Evolutionary conservation across 371 early-diverging fungal species (phyloP).

Genomic region (Capillidium rhysosporum): DNA sequence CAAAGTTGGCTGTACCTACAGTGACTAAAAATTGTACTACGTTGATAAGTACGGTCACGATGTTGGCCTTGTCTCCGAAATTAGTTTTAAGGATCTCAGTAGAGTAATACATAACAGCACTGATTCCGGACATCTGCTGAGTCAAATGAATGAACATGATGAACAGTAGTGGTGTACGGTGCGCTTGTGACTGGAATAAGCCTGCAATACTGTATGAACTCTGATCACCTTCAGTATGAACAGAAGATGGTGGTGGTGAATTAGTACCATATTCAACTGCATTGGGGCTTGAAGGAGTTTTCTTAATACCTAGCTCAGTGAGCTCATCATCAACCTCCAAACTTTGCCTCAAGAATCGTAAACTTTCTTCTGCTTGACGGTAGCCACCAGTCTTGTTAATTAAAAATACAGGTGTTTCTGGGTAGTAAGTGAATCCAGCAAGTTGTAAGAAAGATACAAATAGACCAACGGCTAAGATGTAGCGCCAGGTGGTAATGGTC

Average conservation of each 20-base stretch:
- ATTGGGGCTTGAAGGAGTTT: neutral
- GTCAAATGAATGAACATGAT: conserved; percentile 21
- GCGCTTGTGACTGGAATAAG: neutral
- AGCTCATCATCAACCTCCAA: conserved; percentile 40
- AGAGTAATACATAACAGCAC: conserved; percentile 78
- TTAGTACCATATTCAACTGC: neutral
- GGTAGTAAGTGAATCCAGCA: conserved; percentile 38
- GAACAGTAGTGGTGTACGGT: neutral
- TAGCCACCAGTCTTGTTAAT: conserved; percentile 25
- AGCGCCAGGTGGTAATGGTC: conserved; percentile 35
- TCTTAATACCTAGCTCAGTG: conserved; percentile 12
- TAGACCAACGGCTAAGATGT: conserved; percentile 30
- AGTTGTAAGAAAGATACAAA: conserved; percentile 37
- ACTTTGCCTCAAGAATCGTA: conserved; percentile 31
- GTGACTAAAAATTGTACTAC: conserved; percentile 59
- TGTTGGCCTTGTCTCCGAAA: conserved; percentile 34
- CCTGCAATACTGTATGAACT: neutral
- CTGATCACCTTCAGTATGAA: neutral
- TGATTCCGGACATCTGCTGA: conserved; percentile 86
- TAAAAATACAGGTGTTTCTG: conserved; percentile 60
- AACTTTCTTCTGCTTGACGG: conserved; percentile 26
- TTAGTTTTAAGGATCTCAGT: conserved; percentile 47
- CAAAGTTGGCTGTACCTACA: conserved; percentile 37
- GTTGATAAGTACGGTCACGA: conserved; percentile 51
- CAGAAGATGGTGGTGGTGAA: no score